Evolutionary conservation across 2,329 filamentous ascomycete species (phyloP).

Genomic region (Fusarium sororula): DNA sequence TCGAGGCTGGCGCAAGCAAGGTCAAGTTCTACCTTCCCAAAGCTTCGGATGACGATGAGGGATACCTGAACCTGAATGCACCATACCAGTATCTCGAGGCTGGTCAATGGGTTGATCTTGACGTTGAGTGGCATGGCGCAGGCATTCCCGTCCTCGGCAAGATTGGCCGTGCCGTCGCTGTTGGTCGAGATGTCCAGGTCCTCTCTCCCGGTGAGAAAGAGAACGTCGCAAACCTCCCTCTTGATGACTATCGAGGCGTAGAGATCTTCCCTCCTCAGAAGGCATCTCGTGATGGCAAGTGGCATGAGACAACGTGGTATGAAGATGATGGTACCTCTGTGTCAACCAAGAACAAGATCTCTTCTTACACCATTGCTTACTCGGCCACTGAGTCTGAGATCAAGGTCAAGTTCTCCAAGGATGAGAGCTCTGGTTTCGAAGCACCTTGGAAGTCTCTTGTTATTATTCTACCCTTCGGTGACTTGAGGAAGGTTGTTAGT

Average conservation of each 20-base stretch:
- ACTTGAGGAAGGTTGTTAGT: slow-evolving; percentile 18
- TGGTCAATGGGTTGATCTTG: slow-evolving; percentile 52
- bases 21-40: slow-evolving; percentile 70
- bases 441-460: slow-evolving; percentile 48
- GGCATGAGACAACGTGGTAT: slow-evolving; percentile 47
- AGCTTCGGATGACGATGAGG: slow-evolving; percentile 62
- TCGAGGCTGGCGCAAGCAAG: slow-evolving; percentile 63
- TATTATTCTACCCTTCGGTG: slow-evolving; percentile 47
- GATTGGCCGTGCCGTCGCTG: slow-evolving; percentile 51
- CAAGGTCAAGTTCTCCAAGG: slow-evolving; percentile 40
- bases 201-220: slow-evolving; percentile 48
- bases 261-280: slow-evolving; percentile 53
- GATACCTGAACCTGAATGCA: slow-evolving; percentile 70
- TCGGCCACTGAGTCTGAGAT: slow-evolving; percentile 28
- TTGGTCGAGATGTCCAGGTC: slow-evolving; percentile 51
- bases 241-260: slow-evolving; percentile 54
- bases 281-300: slow-evolving; percentile 24
- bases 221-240: slow-evolving; percentile 51
- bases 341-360: slow-evolving; percentile 45
- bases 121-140: slow-evolving; percentile 54
- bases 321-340: slow-evolving; percentile 52
- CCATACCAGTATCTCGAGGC: slow-evolving; percentile 66
- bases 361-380: slow-evolving; percentile 46
- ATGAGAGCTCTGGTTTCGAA: slow-evolving; percentile 47
- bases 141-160: slow-evolving; percentile 53